Evolutionary conservation across 139 green algal species (phyloP), one percentile per base, ranked within the genome.

Genomic region (Tetradesmus lagerheimii): DNA sequence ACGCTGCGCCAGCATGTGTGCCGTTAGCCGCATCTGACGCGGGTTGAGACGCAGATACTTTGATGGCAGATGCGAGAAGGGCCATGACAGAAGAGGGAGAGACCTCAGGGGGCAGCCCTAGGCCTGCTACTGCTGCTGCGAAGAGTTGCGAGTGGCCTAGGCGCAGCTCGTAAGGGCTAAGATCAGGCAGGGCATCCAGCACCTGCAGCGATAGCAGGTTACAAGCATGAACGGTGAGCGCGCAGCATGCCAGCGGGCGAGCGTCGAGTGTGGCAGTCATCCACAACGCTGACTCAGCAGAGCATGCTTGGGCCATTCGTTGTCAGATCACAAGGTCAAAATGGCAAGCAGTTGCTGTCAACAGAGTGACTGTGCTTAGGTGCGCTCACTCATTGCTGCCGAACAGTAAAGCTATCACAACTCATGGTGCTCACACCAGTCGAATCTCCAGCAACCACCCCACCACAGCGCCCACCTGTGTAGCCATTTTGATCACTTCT

Each of bases 101-200:
- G 1, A 84, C 71, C 67, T 71, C 66, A 16, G 85, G 71, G 6
- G 74, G 85, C 71, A 94, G 41, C 20, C 53, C 57, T 20, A 50
- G 80, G n/a, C 86, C 74, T 20, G 39, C 47, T 18, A 92, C 23
- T 2, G 88, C 83, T 25, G 91, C 89, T n/a, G 92, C 80, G 84
- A 97, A 93, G 39, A 97, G 91, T 35, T 83, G 39, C 3, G 90
- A 89, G 87, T 97, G 95, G 66, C 85, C 92, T 23, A 97, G 84
- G 15, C 95, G 93, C 12, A 97, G 81, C 89, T 97, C 88, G 79
- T 91, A 93, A 18, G 66, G 35, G 39, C 91, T 90, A 9, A 93
- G 84, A 35, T 95, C 92, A 41, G 92, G 35, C 83, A 90, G 76
- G 6, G 90, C 43, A 31, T 92, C 89, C 37, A 93, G 86, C 29